phyloP scores from a whole-genome alignment of 176 grass and related monocot species.

The Otatea glauca region DNA sequence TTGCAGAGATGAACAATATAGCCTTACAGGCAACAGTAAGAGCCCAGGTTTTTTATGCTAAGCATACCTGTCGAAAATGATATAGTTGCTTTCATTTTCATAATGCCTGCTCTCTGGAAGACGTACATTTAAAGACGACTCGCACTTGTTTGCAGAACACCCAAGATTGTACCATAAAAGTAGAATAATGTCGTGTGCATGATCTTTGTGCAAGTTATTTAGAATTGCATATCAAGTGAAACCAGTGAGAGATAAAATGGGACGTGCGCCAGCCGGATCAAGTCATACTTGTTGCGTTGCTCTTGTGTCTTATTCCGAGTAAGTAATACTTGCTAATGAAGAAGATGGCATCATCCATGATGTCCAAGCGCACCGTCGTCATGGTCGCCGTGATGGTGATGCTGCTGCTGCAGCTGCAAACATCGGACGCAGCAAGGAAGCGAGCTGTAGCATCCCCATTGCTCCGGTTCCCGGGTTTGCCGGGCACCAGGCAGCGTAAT shows the following conservation, averaged over 20 bases:
- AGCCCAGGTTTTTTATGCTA: not conserved
- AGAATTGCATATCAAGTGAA: no score
- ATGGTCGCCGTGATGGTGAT: not conserved
- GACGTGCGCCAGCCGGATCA: no score
- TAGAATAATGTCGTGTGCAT: not conserved
- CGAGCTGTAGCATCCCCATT: not conserved
- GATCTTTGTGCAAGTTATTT: slow-evolving; percentile 32
- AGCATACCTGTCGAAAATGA: not conserved
- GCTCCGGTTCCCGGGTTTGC: slow-evolving; percentile 33
- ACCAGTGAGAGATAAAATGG: no score
- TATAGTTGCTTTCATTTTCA: not conserved
- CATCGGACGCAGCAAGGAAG: not conserved
- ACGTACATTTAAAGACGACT: not conserved
- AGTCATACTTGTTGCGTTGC: no score
- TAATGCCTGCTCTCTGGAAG: not conserved
- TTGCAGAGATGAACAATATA: slow-evolving; percentile 12
- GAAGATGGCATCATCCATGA: no score
- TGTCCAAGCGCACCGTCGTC: not conserved
- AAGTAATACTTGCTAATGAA: no score
- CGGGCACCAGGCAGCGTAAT: slow-evolving; percentile 26
- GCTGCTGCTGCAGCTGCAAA: no score
- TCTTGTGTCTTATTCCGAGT: no score
- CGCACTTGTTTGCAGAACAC: not conserved
- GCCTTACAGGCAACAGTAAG: not conserved
- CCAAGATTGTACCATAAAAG: slow-evolving; percentile 13